Evolutionary conservation across 176 grass and related monocot genomes (phyloP), one percentile per base, ranked within the genome.

Genomic region (Bonia amplexicaulis): DNA sequence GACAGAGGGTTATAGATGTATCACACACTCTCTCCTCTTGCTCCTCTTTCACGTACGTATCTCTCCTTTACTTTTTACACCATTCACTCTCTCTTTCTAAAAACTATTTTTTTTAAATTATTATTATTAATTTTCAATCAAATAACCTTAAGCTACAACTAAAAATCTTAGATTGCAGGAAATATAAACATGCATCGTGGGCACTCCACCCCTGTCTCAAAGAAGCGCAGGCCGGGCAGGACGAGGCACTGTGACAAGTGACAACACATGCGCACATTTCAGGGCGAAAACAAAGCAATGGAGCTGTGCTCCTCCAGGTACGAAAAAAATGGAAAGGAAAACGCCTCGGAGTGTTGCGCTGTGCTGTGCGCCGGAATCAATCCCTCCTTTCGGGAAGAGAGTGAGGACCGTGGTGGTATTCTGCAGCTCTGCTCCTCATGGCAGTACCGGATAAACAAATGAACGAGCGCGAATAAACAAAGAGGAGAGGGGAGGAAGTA

Each of bases 181-280:
- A 31, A 31, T 31, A 31, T 31, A 31, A 35, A 35, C 33, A 35
- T 35, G 33, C 33, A 31, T 31, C 31, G 3, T 35, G 33, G 0
- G 33, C 33, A 35, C 29, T 23, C 67, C 40, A 44, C 40, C 40
- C 6, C 37, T 70, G 44, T 44, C 22, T 12, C 2, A 23, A 45
- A 25, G 68, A n/a, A n/a, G 54, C 25, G 60, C 65, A 10, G 5
- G 65, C 7, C 16, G 40, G 6, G 33, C 16, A 14, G 26, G 26
- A 6, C 16, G 58, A 58, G 37, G 9, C 26, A 47, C 26, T 23
- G 45, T 33, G 68, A 13, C 84, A 37, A 60, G 62, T 33, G 68
- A 13, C 84, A 37, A 60, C 84, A 48, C 64, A 60, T 47, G 62
- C 83, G 22, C 22, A 13, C 77, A 79, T 65, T 49, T 80, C 29